These are phyloP conservation scores for Pseudonectria buxi DNA, from an alignment of 2,329 filamentous ascomycete genomes.

Conservation along the genomic window DNA sequence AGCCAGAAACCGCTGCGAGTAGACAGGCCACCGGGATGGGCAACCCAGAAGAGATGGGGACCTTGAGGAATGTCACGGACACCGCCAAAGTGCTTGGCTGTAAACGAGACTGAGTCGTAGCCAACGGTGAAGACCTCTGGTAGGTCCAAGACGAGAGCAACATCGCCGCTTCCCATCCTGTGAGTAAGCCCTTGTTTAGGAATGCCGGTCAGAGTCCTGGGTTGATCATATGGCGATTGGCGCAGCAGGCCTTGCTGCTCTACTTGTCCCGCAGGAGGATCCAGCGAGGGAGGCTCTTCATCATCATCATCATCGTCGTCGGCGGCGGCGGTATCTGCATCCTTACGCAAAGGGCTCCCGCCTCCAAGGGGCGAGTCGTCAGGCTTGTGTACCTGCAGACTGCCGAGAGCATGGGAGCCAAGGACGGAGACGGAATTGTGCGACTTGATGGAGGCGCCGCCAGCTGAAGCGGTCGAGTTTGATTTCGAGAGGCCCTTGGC, in stretches of 20 bases:
- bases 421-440: constrained; percentile 32
- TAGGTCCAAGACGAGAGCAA: constrained; percentile 46
- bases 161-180: constrained; percentile 37
- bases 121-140: constrained; percentile 46
- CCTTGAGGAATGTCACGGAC: constrained; percentile 50
- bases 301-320: constrained; percentile 12
- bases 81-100: constrained; percentile 42
- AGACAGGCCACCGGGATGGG: constrained; percentile 40
- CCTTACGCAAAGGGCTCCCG: not conserved
- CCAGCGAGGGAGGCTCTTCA: constrained; percentile 27
- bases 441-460: constrained; percentile 26
- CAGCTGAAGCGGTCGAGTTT: constrained; percentile 23
- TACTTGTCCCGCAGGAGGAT: constrained; percentile 9
- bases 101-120: constrained; percentile 45
- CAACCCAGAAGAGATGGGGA: constrained; percentile 54
- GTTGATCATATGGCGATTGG: constrained; percentile 1
- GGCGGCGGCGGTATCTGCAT: not conserved
- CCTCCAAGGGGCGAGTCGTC: constrained; percentile 5
- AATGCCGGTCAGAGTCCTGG: constrained; percentile 4
- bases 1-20: constrained; percentile 54
- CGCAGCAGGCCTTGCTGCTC: not conserved
- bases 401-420: constrained; percentile 36
- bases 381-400: constrained; percentile 33
- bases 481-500: constrained; percentile 28
- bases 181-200: constrained; percentile 17